Evolutionary conservation across 768 basidiomycete species (phyloP).

Genomic region (Tulasnella sp.): DNA sequence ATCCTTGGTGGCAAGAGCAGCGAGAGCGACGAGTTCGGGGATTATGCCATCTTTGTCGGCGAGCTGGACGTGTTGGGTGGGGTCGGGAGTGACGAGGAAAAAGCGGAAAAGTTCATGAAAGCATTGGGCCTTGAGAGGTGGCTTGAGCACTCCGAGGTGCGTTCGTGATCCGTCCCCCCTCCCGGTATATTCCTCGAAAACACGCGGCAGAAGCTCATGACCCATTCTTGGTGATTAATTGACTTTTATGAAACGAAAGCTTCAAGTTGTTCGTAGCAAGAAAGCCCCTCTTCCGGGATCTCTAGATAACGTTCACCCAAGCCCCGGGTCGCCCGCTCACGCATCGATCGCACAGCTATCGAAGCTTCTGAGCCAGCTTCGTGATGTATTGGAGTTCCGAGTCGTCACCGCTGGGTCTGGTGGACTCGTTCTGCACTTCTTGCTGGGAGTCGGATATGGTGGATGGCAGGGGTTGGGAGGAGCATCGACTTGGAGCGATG

Average conservation of each 20-base stretch:
- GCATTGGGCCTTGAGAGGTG: slow-evolving; percentile 1
- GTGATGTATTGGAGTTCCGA: slow-evolving; percentile 13
- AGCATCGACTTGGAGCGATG: slow-evolving; percentile 14
- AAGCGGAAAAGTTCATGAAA: background rate
- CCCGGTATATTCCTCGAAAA: background rate
- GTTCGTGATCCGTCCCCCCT: background rate
- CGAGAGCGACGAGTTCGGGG: slow-evolving; percentile 17
- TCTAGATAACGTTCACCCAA: background rate
- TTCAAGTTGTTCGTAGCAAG: background rate
- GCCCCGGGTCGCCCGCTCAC: background rate
- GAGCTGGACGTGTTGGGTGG: background rate
- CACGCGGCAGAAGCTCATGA: background rate
- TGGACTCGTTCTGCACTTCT: slow-evolving; percentile 12
- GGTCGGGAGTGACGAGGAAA: background rate
- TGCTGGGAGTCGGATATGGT: slow-evolving; percentile 7
- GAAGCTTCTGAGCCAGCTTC: background rate
- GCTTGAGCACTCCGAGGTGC: slow-evolving; percentile 2
- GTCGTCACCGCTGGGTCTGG: background rate
- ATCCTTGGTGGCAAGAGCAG: slow-evolving; percentile 15
- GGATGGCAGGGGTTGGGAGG: slow-evolving; percentile 18
- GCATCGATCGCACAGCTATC: background rate
- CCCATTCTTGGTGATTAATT: too few relatives aligned
- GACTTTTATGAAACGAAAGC: background rate
- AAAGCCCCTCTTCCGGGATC: slow-evolving; percentile 8
- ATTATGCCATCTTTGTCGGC: slow-evolving; percentile 13